Evolutionary conservation across 805 yeast species (phyloP), one percentile per base, ranked within the genome.

Genomic region (Suhomyces emberorum): DNA sequence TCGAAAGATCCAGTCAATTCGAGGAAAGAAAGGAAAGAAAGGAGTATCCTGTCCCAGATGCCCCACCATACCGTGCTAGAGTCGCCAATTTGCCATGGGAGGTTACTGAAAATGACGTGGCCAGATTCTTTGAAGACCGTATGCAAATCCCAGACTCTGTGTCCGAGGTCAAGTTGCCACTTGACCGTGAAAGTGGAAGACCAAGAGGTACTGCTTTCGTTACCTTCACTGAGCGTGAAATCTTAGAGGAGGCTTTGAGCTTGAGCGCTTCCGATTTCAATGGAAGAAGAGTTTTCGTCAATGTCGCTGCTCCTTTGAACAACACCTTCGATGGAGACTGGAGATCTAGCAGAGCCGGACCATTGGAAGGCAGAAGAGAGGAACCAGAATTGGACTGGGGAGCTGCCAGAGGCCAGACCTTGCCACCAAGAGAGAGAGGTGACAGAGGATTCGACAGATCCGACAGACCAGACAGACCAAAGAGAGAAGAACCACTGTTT

Each of bases 61-160:
- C 67, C 35, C 88, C 97, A 14, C 99, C 99, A 37, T 93, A 64
- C 73, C 83, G 85, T 53, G 97, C 96, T n/a, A 79, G 87, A 59
- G 73, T 91, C 48, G 77, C 78, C 57, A 88, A 89, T 66, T 76
- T 93, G 55, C 87, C 96, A 42, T 83, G 85, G 81, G 89, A 84
- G 40, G 75, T 77, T 30, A 61, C 70, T 31, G 97, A 91, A 61
- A 78, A 70, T 24, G 76, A 70, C 35, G 69, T 84, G 40, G 66
- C 60, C 35, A 75, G 73, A 17, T 83, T 82, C 70, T 74, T 84
- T 39, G 81, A 76, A 49, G 76, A 74, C 41, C 69, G 78, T 46
- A 64, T 67, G 52, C 79, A 75, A 48, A 65, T 70, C 15, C 60
- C 60, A 25, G 69, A 59, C 36, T 70, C 79, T 34, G 76, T 86